These are phyloP conservation scores for Cladosporium sp. DNA, from an alignment of 2,329 filamentous ascomycete species.

Conservation along the genomic window DNA sequence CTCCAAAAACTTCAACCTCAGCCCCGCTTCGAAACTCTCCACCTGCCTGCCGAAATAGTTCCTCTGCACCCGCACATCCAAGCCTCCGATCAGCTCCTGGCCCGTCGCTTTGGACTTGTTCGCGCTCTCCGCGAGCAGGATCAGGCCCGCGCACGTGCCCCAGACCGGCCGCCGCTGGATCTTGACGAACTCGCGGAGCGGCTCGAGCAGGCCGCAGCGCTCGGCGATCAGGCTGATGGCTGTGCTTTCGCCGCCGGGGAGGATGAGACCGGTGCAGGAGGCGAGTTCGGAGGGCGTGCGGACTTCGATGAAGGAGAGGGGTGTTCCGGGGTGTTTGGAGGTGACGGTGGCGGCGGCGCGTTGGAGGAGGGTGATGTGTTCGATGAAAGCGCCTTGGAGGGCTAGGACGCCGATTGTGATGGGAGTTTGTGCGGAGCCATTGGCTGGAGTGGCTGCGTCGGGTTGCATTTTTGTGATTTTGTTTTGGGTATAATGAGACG, in stretches of 20 bases:
- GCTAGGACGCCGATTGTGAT: conserved; percentile 60
- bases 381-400: conserved; percentile 86
- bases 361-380: conserved; percentile 73
- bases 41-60: conserved; percentile 94
- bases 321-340: conserved; percentile 20
- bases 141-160: conserved; percentile 94
- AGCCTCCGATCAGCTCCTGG: conserved; percentile 85
- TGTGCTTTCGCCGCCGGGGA: conserved; percentile 93
- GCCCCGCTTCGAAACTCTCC: conserved; percentile 76
- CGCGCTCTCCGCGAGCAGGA: conserved; percentile 80
- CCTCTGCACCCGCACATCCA: conserved; percentile 83
- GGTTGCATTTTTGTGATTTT: not conserved
- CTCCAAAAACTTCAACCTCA: conserved; percentile 65
- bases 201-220: conserved; percentile 73
- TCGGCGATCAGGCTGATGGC: conserved; percentile 84
- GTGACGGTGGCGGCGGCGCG: conserved; percentile 48
- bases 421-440: not conserved
- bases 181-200: conserved; percentile 86
- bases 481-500: not conserved
- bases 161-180: conserved; percentile 74
- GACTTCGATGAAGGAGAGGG: conserved; percentile 61
- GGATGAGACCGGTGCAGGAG: conserved; percentile 72
- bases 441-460: not conserved
- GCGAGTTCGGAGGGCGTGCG: conserved; percentile 66
- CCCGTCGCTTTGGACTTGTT: conserved; percentile 85